Evolutionary conservation across 2,329 filamentous ascomycete species (phyloP).

Genomic region (Penicillium brevicompactum): DNA sequence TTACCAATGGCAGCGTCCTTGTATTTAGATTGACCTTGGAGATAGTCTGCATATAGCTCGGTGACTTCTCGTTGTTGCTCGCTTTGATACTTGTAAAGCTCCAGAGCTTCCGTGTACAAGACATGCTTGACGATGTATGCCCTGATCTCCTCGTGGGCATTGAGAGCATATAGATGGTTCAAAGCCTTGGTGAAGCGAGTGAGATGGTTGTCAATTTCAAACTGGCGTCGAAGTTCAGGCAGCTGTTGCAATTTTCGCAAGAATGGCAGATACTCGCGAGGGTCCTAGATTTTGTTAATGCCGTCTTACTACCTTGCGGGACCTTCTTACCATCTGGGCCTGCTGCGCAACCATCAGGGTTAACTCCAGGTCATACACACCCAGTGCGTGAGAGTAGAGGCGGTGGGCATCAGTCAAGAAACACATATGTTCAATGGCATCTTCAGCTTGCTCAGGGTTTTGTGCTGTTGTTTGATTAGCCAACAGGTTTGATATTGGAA

Average conservation of each 20-base stretch:
- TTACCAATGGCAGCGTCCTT: slow-evolving; percentile 77
- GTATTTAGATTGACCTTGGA: slow-evolving; percentile 74
- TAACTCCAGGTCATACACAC: slow-evolving; percentile 88
- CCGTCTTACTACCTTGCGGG: neutral
- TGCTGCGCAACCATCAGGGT: slow-evolving; percentile 91
- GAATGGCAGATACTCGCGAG: slow-evolving; percentile 92
- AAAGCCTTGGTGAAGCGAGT: slow-evolving; percentile 76
- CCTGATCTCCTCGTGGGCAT: slow-evolving; percentile 75
- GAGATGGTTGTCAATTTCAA: slow-evolving; percentile 87
- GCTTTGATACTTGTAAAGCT: slow-evolving; percentile 80
- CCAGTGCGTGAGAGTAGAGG: slow-evolving; percentile 86
- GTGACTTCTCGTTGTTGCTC: slow-evolving; percentile 69
- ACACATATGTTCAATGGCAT: slow-evolving; percentile 93
- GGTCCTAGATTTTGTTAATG: slow-evolving; percentile 60
- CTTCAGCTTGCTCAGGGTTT: slow-evolving; percentile 73
- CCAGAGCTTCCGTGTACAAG: slow-evolving; percentile 76
- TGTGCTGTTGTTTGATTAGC: slow-evolving; percentile 47
- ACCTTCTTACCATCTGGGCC: slow-evolving; percentile 68
- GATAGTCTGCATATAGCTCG: slow-evolving; percentile 74
- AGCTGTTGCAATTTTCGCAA: slow-evolving; percentile 82
- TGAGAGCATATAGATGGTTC: slow-evolving; percentile 70
- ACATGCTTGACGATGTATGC: slow-evolving; percentile 76
- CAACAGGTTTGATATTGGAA: neutral
- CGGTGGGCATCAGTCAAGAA: slow-evolving; percentile 93
- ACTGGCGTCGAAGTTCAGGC: slow-evolving; percentile 69